A percentile compares a stretch with the other conserved stretches of the same genome.
These are phyloP conservation scores for Alternaria metachromatica DNA, from an alignment of 2,329 filamentous ascomycete genomes.

Conservation along the genomic window DNA sequence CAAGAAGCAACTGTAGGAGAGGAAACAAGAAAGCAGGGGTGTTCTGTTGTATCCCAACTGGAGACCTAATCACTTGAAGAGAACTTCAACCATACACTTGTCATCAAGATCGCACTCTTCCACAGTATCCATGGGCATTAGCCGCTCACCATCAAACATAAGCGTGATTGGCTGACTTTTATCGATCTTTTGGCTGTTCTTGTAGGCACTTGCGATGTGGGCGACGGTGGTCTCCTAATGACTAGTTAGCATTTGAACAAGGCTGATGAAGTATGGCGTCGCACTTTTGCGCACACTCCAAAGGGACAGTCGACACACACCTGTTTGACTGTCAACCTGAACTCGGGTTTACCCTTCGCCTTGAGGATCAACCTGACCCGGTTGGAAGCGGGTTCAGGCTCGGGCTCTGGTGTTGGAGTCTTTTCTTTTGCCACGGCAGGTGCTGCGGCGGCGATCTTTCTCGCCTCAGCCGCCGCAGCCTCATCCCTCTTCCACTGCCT, in stretches of 20 bases:
- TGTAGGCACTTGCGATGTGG: slow-evolving; percentile 40
- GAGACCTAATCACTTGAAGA: slow-evolving; percentile 37
- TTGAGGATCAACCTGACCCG: slow-evolving; percentile 58
- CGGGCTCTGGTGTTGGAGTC: slow-evolving; percentile 26
- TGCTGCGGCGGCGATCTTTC: slow-evolving; percentile 49
- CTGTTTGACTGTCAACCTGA: slow-evolving; percentile 57
- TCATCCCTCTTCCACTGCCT: slow-evolving; percentile 56
- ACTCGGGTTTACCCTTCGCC: slow-evolving; percentile 58
- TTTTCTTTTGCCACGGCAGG: slow-evolving; percentile 20
- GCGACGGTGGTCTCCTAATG: slow-evolving; percentile 39
- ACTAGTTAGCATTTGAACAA: slow-evolving; percentile 13
- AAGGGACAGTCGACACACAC: slow-evolving; percentile 42
- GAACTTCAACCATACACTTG: slow-evolving; percentile 45
- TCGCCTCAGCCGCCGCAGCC: slow-evolving; percentile 34
- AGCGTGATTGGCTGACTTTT: slow-evolving; percentile 40
- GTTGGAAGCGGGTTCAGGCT: slow-evolving; percentile 25
- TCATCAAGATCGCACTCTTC: slow-evolving; percentile 46
- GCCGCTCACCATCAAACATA: slow-evolving; percentile 48
- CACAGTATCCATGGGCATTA: slow-evolving; percentile 43
- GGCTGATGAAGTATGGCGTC: background rate
- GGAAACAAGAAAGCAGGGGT: background rate
- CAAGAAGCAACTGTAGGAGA: background rate
- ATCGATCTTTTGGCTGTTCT: slow-evolving; percentile 26
- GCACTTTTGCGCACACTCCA: background rate
- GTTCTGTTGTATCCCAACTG: background rate